Conservation (phyloP, 257 asterid genomes). For the Nicotiana obtusifolia region DNA sequence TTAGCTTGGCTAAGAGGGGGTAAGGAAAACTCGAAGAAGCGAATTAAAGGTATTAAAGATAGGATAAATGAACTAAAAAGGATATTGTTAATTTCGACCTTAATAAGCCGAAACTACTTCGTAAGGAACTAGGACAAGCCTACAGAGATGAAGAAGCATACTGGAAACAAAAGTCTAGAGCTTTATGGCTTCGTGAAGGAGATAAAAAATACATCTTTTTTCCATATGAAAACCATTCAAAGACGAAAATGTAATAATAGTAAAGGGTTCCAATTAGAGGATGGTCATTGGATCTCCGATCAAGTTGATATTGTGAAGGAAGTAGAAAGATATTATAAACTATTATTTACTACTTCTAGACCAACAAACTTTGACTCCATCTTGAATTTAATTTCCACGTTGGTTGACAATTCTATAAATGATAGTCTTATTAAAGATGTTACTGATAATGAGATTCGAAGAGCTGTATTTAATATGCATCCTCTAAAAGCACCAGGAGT, state of each 20-base stretch:
- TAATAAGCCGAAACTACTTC: no score
- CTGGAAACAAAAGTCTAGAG: background rate
- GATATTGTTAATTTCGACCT: background rate
- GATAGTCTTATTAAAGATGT: no score
- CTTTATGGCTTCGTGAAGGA: background rate
- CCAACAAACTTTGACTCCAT: background rate
- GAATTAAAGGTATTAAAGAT: background rate
- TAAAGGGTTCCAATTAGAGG: background rate
- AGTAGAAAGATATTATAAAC: background rate
- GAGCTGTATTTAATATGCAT: no score
- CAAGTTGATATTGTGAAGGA: background rate
- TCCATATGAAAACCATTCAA: background rate
- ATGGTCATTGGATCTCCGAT: background rate
- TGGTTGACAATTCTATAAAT: no score
- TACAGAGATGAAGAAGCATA: background rate
- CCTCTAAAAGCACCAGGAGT: background rate
- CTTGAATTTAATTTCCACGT: no score
- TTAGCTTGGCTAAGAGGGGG: background rate
- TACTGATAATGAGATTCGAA: no score
- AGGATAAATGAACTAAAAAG: no score
- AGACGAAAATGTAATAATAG: background rate
- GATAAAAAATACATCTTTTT: background rate
- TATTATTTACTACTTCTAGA: background rate
- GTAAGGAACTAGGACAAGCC: background rate
- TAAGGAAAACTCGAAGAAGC: background rate